These are phyloP conservation scores for Tolypocladium capitatum DNA, from an alignment of 2,329 filamentous ascomycete genomes.

Conservation along the genomic window DNA sequence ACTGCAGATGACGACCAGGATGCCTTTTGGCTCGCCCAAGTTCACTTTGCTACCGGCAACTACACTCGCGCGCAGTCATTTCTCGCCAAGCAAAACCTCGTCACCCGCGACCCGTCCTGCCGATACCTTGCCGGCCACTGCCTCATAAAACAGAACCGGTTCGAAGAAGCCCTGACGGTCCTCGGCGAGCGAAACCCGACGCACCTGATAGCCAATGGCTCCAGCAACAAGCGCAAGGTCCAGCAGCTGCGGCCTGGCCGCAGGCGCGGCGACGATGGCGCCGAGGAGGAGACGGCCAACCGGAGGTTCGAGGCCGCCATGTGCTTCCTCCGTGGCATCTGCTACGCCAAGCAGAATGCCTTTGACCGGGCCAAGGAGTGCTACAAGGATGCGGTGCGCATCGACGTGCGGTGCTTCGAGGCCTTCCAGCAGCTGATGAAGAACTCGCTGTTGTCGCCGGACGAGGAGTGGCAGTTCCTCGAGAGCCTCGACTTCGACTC, in stretches of 20 bases:
- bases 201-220: constrained; percentile 57
- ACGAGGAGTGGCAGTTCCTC: constrained; percentile 82
- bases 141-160: constrained; percentile 81
- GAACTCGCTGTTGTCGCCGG: constrained; percentile 80
- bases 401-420: constrained; percentile 96
- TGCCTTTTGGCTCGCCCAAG: constrained; percentile 95
- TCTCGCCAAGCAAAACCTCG: constrained; percentile 70
- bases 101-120: constrained; percentile 70
- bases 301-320: constrained; percentile 89
- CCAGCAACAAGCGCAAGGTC: constrained; percentile 24
- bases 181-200: constrained; percentile 91
- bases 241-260: constrained; percentile 20
- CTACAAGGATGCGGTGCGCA: constrained; percentile 93
- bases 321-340: constrained; percentile 88
- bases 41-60: constrained; percentile 91
- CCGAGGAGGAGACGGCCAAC: constrained; percentile 57
- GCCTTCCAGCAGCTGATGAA: constrained; percentile 97
- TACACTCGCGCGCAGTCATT: constrained; percentile 85
- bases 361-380: constrained; percentile 96
- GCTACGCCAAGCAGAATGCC: constrained; percentile 92
- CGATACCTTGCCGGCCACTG: constrained; percentile 90
- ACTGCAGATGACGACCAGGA: constrained; percentile 74
- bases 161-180: constrained; percentile 73
- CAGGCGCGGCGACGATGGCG: constrained; percentile 21
- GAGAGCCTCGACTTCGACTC: constrained; percentile 84